phyloP scores from a whole-genome alignment of 345 rosid genomes.

The Lenwebbia sp. region DNA sequence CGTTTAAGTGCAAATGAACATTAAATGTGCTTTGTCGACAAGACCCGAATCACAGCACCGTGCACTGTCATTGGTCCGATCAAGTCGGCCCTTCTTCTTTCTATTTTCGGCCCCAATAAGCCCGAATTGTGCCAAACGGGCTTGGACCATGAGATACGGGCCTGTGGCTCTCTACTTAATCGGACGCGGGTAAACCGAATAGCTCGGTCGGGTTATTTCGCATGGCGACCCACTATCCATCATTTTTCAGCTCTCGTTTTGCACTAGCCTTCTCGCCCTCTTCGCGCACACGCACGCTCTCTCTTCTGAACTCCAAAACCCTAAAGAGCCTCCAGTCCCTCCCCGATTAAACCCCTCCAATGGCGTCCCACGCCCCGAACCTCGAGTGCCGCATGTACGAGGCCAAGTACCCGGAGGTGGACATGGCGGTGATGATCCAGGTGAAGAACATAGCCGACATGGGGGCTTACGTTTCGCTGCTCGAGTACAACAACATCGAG shows the following conservation, averaged over 20 bases:
- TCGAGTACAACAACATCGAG: constrained; percentile 96
- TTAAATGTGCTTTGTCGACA: neutral
- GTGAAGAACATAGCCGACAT: constrained; percentile 94
- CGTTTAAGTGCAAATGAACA: neutral
- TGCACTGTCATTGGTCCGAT: neutral
- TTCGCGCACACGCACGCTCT: neutral
- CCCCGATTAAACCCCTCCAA: neutral
- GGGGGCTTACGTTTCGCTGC: constrained; percentile 93
- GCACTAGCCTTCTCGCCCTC: neutral
- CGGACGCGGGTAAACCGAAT: neutral
- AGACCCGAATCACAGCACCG: neutral
- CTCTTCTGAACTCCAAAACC: neutral
- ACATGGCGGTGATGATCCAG: constrained; percentile 98
- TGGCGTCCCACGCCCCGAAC: constrained; percentile 56
- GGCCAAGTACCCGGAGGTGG: constrained; percentile 85
- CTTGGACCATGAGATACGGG: neutral
- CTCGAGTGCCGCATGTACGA: constrained; percentile 98
- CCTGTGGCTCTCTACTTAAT: neutral
- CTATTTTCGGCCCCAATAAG: neutral
- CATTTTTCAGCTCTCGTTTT: neutral
- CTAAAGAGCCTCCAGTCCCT: neutral
- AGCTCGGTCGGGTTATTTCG: neutral
- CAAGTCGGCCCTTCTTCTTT: neutral
- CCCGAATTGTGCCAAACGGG: neutral
- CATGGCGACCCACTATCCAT: neutral